Evolutionary conservation across 73 alveolate genomes (phyloP).

Genomic region (Paramecium tetraurelia): DNA sequence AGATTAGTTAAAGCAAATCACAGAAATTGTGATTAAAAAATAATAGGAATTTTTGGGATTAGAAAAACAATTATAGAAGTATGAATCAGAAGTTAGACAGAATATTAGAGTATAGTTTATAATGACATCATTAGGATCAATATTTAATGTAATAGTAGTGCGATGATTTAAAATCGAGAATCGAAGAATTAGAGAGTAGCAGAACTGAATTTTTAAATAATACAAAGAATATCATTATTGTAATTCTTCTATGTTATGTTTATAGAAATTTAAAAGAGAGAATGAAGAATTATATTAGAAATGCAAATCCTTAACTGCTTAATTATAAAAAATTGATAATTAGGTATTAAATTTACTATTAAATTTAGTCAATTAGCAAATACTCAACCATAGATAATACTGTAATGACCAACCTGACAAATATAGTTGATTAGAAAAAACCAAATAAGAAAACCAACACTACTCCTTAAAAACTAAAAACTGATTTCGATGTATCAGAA

Average conservation of each 20-base stretch:
- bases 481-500: neutral
- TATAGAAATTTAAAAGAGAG: conserved; percentile 21
- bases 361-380: neutral
- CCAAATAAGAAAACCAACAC: neutral
- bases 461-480: neutral
- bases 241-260: neutral
- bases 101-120: neutral
- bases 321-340: neutral
- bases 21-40: neutral
- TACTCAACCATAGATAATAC: neutral
- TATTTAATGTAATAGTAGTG: neutral
- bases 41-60: neutral
- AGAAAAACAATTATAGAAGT: neutral
- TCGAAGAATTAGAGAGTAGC: neutral
- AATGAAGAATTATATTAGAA: conserved; percentile 18
- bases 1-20: neutral
- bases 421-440: neutral
- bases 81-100: neutral
- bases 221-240: neutral
- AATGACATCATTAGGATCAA: neutral
- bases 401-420: neutral
- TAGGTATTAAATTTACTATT: neutral
- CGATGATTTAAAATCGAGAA: neutral
- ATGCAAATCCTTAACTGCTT: neutral
- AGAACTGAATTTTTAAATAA: neutral